phyloP scores from a whole-genome alignment of 768 basidiomycete species.

The Kwoniella sp. region DNA sequence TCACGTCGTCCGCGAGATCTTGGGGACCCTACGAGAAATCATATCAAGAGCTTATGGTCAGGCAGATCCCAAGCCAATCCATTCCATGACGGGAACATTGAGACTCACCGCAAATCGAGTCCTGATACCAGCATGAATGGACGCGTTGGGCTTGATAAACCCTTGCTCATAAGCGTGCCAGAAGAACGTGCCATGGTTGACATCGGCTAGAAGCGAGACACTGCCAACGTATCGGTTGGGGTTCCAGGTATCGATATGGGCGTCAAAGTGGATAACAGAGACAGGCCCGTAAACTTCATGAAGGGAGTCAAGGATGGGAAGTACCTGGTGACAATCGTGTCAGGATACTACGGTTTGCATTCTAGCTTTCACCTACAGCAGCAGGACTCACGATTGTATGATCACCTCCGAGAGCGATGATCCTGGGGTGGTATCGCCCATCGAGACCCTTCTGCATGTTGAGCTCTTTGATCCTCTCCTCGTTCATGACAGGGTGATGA shows the following conservation, averaged over 20 bases:
- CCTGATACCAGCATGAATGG: slow-evolving; percentile 83
- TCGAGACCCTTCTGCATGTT: slow-evolving; percentile 57
- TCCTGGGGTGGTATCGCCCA: slow-evolving; percentile 69
- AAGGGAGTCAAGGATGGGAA: slow-evolving; percentile 79
- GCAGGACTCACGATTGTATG: slow-evolving; percentile 69
- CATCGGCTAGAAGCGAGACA: slow-evolving; percentile 59
- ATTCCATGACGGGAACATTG: no score
- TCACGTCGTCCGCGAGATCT: slow-evolving; percentile 70
- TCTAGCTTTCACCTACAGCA: not conserved
- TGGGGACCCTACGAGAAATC: slow-evolving; percentile 60
- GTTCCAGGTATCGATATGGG: slow-evolving; percentile 76
- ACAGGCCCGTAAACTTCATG: slow-evolving; percentile 74
- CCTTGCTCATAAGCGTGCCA: slow-evolving; percentile 76
- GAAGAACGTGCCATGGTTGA: slow-evolving; percentile 88
- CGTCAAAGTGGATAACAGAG: slow-evolving; percentile 73
- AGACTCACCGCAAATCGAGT: slow-evolving; percentile 67
- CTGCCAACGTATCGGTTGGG: slow-evolving; percentile 59
- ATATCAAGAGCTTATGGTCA: not conserved
- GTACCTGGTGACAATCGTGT: slow-evolving; percentile 61
- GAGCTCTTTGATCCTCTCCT: slow-evolving; percentile 21
- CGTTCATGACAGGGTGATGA: slow-evolving; percentile 59
- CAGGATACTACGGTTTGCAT: no score
- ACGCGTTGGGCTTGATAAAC: slow-evolving; percentile 66
- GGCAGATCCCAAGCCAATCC: not conserved
- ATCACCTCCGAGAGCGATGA: slow-evolving; percentile 82